These are phyloP conservation scores for Turnera subulata DNA, from an alignment of 345 rosid species.

Conservation along the genomic window DNA sequence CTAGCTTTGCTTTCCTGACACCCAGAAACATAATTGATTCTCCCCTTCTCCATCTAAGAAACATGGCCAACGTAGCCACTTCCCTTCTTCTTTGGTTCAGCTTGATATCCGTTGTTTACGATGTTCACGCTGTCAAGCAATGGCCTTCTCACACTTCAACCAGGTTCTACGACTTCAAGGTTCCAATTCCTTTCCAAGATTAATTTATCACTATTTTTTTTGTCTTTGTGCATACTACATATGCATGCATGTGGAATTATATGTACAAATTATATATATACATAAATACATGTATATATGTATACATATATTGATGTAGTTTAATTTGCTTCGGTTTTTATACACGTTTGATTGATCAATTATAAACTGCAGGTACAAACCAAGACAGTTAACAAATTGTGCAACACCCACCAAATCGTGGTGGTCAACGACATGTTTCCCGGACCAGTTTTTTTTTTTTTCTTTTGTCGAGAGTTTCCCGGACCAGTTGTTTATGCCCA, in stretches of 20 bases:
- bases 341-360: not conserved
- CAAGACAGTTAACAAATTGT: constrained; percentile 49
- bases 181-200: constrained; percentile 1
- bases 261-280: not conserved
- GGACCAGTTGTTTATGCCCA: constrained; percentile 72
- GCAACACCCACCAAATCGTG: constrained; percentile 59
- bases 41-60: not conserved
- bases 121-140: constrained; percentile 14
- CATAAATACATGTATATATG: not conserved
- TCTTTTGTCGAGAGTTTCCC: too few relatives aligned
- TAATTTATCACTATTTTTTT: not conserved
- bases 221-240: too few relatives aligned
- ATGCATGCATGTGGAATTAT: too few relatives aligned
- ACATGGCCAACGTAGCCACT: constrained; percentile 32
- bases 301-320: not conserved
- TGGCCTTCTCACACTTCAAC: constrained; percentile 45
- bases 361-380: constrained; percentile 48
- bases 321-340: not conserved
- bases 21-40: too few relatives aligned
- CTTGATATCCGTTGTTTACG: constrained; percentile 31
- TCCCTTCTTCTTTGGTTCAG: constrained; percentile 22
- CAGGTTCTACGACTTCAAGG: constrained; percentile 78
- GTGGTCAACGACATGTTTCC: constrained; percentile 66
- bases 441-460: too few relatives aligned
- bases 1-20: too few relatives aligned